Percentiles rank a stretch among this genome's conserved stretches.
phyloP scores from a whole-genome alignment of 495 filamentous ascomycete species.

The Aspergillus funiculosus region DNA sequence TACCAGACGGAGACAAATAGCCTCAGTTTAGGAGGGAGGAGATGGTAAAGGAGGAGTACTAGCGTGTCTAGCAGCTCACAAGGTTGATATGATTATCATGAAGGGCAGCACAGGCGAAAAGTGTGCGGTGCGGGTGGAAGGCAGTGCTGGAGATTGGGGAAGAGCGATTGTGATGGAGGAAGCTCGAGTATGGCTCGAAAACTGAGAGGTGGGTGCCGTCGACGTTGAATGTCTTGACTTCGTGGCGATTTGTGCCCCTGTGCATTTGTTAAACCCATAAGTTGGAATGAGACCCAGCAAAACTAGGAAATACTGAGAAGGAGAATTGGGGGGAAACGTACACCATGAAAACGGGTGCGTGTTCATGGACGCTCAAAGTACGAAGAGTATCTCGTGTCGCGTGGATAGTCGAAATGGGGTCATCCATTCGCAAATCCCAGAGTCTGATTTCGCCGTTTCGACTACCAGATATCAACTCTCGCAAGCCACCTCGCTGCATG shows the following conservation, averaged over 20 bases:
- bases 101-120: slow-evolving; percentile 72
- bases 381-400: slow-evolving; percentile 74
- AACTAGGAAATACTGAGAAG: background rate
- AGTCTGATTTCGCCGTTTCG: slow-evolving; percentile 88
- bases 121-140: slow-evolving; percentile 93
- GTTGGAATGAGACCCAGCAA: background rate
- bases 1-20: background rate
- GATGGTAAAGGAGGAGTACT: background rate
- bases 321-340: slow-evolving; percentile 46
- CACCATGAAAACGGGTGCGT: slow-evolving; percentile 93
- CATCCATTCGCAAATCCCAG: slow-evolving; percentile 89
- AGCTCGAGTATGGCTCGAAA: slow-evolving; percentile 81
- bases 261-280: background rate
- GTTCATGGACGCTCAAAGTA: slow-evolving; percentile 90
- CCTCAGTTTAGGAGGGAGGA: background rate
- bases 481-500: slow-evolving; percentile 90
- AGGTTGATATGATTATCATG: slow-evolving; percentile 46
- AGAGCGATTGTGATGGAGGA: slow-evolving; percentile 70
- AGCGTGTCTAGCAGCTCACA: slow-evolving; percentile 35
- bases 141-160: slow-evolving; percentile 80
- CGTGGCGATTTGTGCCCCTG: slow-evolving; percentile 82
- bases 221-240: slow-evolving; percentile 87
- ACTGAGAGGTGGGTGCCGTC: slow-evolving; percentile 69
- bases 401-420: slow-evolving; percentile 63
- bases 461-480: slow-evolving; percentile 82